Conservation (phyloP, 306 rosid species). For the Rosa chinensis region DNA sequence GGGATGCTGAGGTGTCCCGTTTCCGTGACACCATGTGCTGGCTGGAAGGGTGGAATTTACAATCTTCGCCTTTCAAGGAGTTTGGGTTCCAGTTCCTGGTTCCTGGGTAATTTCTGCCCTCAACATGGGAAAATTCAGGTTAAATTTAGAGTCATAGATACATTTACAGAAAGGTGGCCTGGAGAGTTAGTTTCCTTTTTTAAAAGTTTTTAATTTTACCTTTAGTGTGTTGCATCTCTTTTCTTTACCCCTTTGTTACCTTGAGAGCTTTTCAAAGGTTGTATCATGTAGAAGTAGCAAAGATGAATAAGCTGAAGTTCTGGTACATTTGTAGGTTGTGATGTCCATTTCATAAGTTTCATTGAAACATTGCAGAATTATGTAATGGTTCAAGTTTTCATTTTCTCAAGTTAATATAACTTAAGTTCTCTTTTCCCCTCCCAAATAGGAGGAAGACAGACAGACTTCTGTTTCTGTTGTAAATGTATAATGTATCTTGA, state of each 20-base stretch:
- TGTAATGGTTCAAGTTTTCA: slow-evolving; percentile 30
- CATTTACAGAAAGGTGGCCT: slow-evolving; percentile 43
- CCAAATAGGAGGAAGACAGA: neutral
- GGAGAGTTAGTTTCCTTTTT: slow-evolving; percentile 29
- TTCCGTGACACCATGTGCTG: slow-evolving; percentile 18
- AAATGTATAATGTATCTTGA: neutral
- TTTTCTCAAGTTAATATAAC: slow-evolving; percentile 14
- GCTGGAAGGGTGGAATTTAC: slow-evolving; percentile 35
- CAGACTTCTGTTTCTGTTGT: neutral
- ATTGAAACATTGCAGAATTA: slow-evolving; percentile 36
- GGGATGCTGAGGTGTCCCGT: slow-evolving; percentile 61
- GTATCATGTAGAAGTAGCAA: slow-evolving; percentile 44
- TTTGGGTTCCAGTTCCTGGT: slow-evolving; percentile 34
- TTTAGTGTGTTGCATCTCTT: slow-evolving; percentile 29
- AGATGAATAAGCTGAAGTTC: slow-evolving; percentile 42
- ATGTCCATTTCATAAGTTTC: slow-evolving; percentile 40
- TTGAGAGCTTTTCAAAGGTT: slow-evolving; percentile 41
- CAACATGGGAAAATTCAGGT: slow-evolving; percentile 38
- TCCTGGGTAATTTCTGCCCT: slow-evolving; percentile 42
- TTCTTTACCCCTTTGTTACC: slow-evolving; percentile 26
- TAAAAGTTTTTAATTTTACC: neutral
- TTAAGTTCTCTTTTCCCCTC: neutral
- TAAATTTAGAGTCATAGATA: slow-evolving; percentile 34
- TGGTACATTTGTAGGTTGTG: slow-evolving; percentile 43
- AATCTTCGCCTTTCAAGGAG: slow-evolving; percentile 40